Evolutionary conservation across 805 yeast species (phyloP), one percentile per base, ranked within the genome.

Genomic region (Metschnikowia shivogae): DNA sequence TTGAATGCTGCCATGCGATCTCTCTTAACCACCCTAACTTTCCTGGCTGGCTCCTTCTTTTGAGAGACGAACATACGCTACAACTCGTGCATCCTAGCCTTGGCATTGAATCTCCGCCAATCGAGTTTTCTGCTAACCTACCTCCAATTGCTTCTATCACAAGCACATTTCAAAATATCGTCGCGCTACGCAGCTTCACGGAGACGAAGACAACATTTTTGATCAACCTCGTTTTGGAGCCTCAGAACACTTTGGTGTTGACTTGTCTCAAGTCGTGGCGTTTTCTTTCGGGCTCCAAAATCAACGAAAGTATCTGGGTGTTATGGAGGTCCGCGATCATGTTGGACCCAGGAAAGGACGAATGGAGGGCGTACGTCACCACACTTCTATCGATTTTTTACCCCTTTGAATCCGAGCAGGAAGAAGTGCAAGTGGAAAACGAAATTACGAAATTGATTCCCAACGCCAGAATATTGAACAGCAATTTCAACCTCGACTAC

Each of bases 321-420:
- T 67, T 76, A 3, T 85, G 89, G 89, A 69, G 84, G 37, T 60
- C 81, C 1, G 78, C 85, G 1, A 58, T 72, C 17, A 64, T 74
- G 41, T 47, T 77, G 9, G 72, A 68, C 17, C 67, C 65, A 3
- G 50, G 59, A 19, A 62, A 58, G 33, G 68, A 72, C 50, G 88
- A 84, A 28, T 83, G 89, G 89, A 70, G 70, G 12, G 76, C 85
- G 0, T 78, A 78, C 51, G 68, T 78, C 0, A 65, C 75, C 3
- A 73, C 84, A 0, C 53, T 83, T 2, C 58, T 82, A 9, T 67
- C 82, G 0, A 59, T 78, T 1, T 52, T 77, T 0, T 61, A 76
- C n/a, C 84, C 85, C 0, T 70, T 74, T 43, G 63, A 67, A 2
- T 61, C 58, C 2, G 29, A 34, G 6, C 45, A 40, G 6, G 38